Base-by-base conservation (phyloP, 2,329 filamentous ascomycete genomes). In the Lachnellula hyalina region DNA sequence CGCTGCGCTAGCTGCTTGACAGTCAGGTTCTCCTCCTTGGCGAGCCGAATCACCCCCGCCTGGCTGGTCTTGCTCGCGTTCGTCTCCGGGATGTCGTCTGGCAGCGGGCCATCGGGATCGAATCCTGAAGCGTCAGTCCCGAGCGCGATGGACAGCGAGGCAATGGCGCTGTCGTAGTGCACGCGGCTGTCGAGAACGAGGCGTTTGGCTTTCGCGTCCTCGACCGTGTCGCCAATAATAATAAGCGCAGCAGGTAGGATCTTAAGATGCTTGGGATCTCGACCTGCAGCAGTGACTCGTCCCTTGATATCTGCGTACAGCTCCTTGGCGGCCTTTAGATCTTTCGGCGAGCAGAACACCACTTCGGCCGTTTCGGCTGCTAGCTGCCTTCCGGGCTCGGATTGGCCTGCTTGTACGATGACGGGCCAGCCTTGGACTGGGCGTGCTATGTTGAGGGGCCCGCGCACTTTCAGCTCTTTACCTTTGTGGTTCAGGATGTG, bases 281-380 rank as follows among this genome's bases (percentile, higher is more conserved):
- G 68, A 0, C 78, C 78, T 0, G 72, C 78, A 0, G 70, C 73
- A 3, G 62, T 68, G 0, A 74, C 74, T 0, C 77, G 69, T 0
- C 68, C 72, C 61, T 81, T 81, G 58, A 82, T 75, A 58, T 81
- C 78, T 0, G 68, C 70, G 61, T 80, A 81, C 36, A 81, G 64
- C 14, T 61, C 72, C 65, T 79, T 78, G 3, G 73, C 76, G 0
- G 68, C 60, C 7, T 73, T 70, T 3, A 81, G 64, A 79, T 61
- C 56, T 54, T 49, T 38, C 28, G 59, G 59, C 9, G 56, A 57
- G 50, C 59, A 61, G 61, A 89, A 89, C 46, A 89, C 84, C 2
- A 79, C 84, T 64, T 89, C 85, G 0, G 85, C 86, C 63, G 88
- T 84, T 61, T 85, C 79, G 0, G 84, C 83, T 0, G 84, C 84